These are phyloP conservation scores for Keithomyces neogunnii DNA, from an alignment of 2,329 filamentous ascomycete species.

Conservation along the genomic window DNA sequence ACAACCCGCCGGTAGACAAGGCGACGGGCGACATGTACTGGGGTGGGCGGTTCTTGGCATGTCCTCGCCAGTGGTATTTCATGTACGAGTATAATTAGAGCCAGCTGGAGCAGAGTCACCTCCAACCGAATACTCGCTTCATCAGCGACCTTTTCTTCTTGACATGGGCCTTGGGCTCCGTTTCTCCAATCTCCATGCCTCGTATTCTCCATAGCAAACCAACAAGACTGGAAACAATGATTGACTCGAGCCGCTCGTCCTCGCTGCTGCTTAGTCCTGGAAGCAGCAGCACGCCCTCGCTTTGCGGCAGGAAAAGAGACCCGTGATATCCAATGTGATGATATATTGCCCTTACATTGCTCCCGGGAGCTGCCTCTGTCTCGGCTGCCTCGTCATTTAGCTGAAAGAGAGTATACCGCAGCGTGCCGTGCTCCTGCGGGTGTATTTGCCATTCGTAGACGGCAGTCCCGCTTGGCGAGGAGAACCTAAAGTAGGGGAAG, in stretches of 20 bases:
- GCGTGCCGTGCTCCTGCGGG: slow-evolving; percentile 3
- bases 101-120: neutral
- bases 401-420: slow-evolving; percentile 5
- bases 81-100: too few species aligned
- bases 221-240: slow-evolving; percentile 3
- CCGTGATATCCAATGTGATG: slow-evolving; percentile 3
- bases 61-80: too few species aligned
- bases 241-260: neutral
- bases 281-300: slow-evolving; percentile 4
- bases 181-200: neutral
- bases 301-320: slow-evolving; percentile 1
- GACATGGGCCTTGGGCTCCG: neutral
- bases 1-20: too few species aligned
- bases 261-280: neutral
- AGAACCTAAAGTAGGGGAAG: slow-evolving; percentile 5
- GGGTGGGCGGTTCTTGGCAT: too few species aligned
- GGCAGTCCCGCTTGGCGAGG: neutral
- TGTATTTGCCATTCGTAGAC: slow-evolving; percentile 8
- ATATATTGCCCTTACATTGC: slow-evolving; percentile 1
- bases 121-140: neutral
- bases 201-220: slow-evolving; percentile 5
- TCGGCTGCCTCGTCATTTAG: neutral
- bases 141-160: neutral
- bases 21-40: too few species aligned
- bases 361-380: neutral